Evolutionary conservation across 148 eudicot species (phyloP), one percentile per base, ranked within the genome.

Genomic region (Silene uniflora): DNA sequence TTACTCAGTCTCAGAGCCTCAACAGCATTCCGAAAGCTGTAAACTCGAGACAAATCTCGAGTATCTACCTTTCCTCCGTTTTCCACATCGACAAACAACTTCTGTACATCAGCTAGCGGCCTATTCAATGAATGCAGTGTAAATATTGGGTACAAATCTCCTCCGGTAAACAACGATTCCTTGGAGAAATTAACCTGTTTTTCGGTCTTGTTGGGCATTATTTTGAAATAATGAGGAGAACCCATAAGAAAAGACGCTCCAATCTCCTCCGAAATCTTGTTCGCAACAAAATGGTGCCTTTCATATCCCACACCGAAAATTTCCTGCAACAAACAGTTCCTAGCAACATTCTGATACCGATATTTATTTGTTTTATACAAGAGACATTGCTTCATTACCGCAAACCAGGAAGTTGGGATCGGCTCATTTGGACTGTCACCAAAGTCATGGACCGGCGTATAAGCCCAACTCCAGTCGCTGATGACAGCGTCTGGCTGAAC

Each of bases 401-500:
- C 75, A 52, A 87, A 81, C 16, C 84, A 81, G 3, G 97, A 87
- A 6, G 92, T 92, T 6, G 97, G 97, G 25, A 92, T 81, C 27
- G 76, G 67, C 19, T 76, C 75, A 58, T 79, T 77, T n/a, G 23
- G 62, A 4, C 63, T 73, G 62, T 69, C 74, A 65, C 73, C 66
- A n/a, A 56, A 24, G 56, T 72, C 88, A 73, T 21, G 22, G 10
- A 73, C 83, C 27, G 52, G 22, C 12, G 58, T 67, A 14, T 55
- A 63, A 78, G 68, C 52, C 62, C 84, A 24, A 61, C 67, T n/a
- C 89, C 88, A 55, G 86, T 79, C 70, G 10, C 70, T 87, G 60
- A 92, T 78, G 25, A 92, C 97, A 6, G 90, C 95, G 59, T 87
- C 93, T 6, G 97, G 97, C 19, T 62, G 80, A 25, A 90, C 77